A percentile compares a stretch with the other conserved stretches of the same genome.
These are phyloP conservation scores for Cadophora sp. DNA, from an alignment of 2,329 filamentous ascomycete genomes.

Conservation along the genomic window DNA sequence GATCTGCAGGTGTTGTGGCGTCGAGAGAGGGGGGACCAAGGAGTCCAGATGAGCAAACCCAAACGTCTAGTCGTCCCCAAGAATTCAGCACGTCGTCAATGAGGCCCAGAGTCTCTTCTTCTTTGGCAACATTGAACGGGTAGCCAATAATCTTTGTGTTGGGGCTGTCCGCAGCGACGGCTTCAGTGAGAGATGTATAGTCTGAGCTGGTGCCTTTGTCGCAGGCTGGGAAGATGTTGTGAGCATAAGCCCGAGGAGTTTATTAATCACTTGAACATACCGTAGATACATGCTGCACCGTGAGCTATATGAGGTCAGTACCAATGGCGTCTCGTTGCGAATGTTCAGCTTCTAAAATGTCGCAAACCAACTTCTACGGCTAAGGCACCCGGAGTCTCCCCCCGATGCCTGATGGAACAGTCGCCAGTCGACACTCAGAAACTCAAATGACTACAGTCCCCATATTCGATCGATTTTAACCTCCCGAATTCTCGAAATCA, in stretches of 20 bases:
- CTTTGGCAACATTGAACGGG: slow-evolving; percentile 62
- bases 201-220: slow-evolving; percentile 50
- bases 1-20: slow-evolving; percentile 60
- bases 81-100: slow-evolving; percentile 69
- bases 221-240: slow-evolving; percentile 50
- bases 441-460: neutral
- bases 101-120: slow-evolving; percentile 64
- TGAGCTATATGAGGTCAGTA: slow-evolving; percentile 54
- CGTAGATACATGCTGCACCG: slow-evolving; percentile 69
- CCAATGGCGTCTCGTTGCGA: neutral
- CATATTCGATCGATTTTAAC: no score
- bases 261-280: slow-evolving; percentile 38
- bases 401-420: neutral
- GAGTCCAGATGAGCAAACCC: slow-evolving; percentile 63
- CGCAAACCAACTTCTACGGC: neutral
- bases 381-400: neutral
- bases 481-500: no score
- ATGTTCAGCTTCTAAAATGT: neutral
- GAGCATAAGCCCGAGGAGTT: slow-evolving; percentile 20
- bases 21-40: slow-evolving; percentile 63
- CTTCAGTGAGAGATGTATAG: slow-evolving; percentile 50
- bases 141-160: slow-evolving; percentile 68
- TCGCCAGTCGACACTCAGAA: neutral
- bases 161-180: slow-evolving; percentile 52
- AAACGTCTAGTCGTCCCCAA: slow-evolving; percentile 66